phyloP scores from a whole-genome alignment of 208 protist species.

The Trypanosoma mega region DNA sequence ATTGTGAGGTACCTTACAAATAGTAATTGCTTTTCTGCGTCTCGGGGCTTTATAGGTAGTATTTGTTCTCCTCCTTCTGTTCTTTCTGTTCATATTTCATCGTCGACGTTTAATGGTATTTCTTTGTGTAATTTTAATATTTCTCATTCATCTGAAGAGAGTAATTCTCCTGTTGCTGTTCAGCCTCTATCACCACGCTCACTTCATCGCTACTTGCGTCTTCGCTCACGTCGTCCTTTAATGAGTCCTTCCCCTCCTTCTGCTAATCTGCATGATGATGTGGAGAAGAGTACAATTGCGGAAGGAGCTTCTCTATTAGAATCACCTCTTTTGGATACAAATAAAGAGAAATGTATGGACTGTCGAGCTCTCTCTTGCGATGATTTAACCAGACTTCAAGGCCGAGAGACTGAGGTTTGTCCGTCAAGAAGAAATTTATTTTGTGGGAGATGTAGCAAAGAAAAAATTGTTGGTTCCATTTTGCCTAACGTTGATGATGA shows the following conservation, averaged over 20 bases:
- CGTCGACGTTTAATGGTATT: slow-evolving; percentile 9
- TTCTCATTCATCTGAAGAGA: neutral
- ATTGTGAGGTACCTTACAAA: neutral
- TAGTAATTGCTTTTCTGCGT: slow-evolving; percentile 2
- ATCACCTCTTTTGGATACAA: too few relatives aligned
- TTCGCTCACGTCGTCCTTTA: too few relatives aligned
- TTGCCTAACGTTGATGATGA: too few relatives aligned
- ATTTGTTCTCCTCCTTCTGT: slow-evolving; percentile 1
- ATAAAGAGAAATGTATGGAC: too few relatives aligned
- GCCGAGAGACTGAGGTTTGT: too few relatives aligned
- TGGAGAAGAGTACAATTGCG: neutral
- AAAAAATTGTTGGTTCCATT: too few relatives aligned
- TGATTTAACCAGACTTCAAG: too few relatives aligned
- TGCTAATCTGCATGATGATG: neutral
- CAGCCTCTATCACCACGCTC: neutral
- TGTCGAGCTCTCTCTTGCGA: too few relatives aligned
- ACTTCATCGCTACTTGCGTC: neutral
- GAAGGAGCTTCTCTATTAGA: too few relatives aligned
- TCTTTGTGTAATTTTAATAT: neutral
- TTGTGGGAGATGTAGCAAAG: too few relatives aligned
- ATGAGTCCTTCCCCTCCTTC: neutral
- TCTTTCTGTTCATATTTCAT: neutral
- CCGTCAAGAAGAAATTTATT: too few relatives aligned
- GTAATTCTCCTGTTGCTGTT: neutral
- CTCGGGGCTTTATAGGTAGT: slow-evolving; percentile 7